Base-by-base conservation (phyloP, 179 eudicot genomes). In the Beta macrorhiza region DNA sequence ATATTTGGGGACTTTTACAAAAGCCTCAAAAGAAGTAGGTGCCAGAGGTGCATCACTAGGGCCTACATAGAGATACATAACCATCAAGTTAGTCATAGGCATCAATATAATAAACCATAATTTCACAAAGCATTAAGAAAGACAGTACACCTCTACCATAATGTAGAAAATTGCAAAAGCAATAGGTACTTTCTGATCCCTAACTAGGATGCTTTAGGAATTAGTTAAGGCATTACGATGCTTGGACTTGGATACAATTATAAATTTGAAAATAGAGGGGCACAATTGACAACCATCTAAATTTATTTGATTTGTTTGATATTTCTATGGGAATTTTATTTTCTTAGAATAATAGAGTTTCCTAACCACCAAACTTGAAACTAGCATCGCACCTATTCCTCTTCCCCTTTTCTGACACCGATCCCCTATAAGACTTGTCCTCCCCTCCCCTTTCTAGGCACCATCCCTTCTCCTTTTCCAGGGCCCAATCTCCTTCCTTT, bases 31-130 rank as follows among this genome's bases (percentile, higher is more conserved):
- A 82, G 90, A 87, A 81, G 88, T 89, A 72, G 98, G 82, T 72
- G 99, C 98, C 56, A 96, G 89, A 75, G 99, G 99, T 70, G 98
- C 94, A 84, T 96, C 99, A 84, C 89, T 87, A 73, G 99, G 99
- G 79, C 99, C 99, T 96, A 85, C 65, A 82, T 7, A 45, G 44
- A 65, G 62, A 63, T 65, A 55, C 56, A 65, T 59, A 55, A 9
- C 64, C 63, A 62, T 11, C 49, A 61, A 65, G 51, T 16, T 64
- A 17, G 37, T 56, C 62, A 14, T 56, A 67, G 19, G 14, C 61
- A 8, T 32, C 47, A 82, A 63, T 45, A 58, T 22, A 56, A 65
- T 17, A 72, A 53, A 25, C 47, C 9, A 58, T 56, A 17, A 75
- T 7, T 16, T n/a, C 58, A 37, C 4, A 58, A 8, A 57, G 52